Percentiles rank a stretch among this genome's conserved stretches.
Evolutionary conservation across 768 basidiomycete genomes (phyloP).

Genomic region (Suillus brevipes): DNA sequence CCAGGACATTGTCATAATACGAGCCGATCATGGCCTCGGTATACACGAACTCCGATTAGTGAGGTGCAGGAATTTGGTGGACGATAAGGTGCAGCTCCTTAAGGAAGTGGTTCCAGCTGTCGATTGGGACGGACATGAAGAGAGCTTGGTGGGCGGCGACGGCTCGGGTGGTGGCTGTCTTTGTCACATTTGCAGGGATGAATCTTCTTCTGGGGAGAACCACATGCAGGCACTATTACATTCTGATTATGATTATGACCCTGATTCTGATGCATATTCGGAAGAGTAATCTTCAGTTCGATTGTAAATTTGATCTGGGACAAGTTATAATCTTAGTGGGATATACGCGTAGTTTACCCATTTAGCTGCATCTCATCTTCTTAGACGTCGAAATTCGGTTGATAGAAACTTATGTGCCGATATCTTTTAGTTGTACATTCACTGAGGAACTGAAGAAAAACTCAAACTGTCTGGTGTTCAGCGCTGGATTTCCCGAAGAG

Average conservation of each 20-base stretch:
- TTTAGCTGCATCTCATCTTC: not conserved
- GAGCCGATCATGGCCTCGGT: not conserved
- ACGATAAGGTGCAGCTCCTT: not conserved
- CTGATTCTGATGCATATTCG: not conserved
- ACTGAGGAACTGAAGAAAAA: too few relatives aligned
- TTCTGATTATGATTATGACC: not conserved
- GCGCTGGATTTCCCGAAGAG: too few relatives aligned
- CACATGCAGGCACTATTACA: not conserved
- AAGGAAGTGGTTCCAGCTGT: not conserved
- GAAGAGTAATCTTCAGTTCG: not conserved
- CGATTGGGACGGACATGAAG: not conserved
- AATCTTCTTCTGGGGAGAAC: not conserved
- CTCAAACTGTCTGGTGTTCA: too few relatives aligned
- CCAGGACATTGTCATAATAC: not conserved
- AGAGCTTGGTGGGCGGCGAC: not conserved
- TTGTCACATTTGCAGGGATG: not conserved
- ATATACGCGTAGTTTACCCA: not conserved
- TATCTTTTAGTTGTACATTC: not conserved
- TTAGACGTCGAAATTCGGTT: not conserved
- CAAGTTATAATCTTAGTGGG: not conserved
- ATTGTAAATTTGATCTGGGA: not conserved
- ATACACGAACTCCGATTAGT: not conserved
- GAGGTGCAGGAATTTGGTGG: not conserved
- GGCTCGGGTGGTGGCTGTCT: not conserved
- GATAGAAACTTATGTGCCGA: not conserved